Evolutionary conservation across 2,329 filamentous ascomycete genomes (phyloP).

Genomic region (Bisporella sp.): DNA sequence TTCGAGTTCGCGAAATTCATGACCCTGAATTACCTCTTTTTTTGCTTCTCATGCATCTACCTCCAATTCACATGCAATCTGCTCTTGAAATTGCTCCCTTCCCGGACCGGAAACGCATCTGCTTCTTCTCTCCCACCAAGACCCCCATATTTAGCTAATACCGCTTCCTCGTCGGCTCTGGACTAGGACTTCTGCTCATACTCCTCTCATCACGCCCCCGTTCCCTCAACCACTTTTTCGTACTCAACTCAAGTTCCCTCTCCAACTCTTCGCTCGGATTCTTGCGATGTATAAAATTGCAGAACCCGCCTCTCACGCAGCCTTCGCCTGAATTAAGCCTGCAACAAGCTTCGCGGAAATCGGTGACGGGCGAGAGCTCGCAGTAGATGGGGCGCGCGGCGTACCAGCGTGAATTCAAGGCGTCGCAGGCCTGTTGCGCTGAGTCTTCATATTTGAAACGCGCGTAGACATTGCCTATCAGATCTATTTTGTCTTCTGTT

Average conservation of each 20-base stretch:
- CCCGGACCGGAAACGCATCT: not conserved
- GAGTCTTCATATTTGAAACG: constrained; percentile 99
- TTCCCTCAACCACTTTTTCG: constrained; percentile 92
- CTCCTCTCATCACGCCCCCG: constrained; percentile 80
- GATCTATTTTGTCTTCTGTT: constrained; percentile 43
- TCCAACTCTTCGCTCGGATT: constrained; percentile 87
- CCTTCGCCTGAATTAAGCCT: constrained; percentile 90
- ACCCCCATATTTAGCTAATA: constrained; percentile 35
- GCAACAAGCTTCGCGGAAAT: constrained; percentile 97
- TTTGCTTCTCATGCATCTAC: no score
- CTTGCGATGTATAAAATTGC: constrained; percentile 99
- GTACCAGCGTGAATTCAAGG: constrained; percentile 93
- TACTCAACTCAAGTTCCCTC: constrained; percentile 75
- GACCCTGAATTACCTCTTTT: no score
- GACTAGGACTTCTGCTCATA: constrained; percentile 74
- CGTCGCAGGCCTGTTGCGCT: constrained; percentile 88
- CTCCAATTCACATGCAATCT: not conserved
- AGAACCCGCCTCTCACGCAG: constrained; percentile 93
- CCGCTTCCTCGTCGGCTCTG: constrained; percentile 71
- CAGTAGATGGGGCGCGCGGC: constrained; percentile 96
- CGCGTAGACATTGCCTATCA: constrained; percentile 98
- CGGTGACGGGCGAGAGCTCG: constrained; percentile 92
- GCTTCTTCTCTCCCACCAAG: not conserved
- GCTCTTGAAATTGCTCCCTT: not conserved
- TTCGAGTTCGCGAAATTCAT: no score